Conservation (phyloP, 2,329 filamentous ascomycete genomes). For the Ceratocystiopsis minuta region DNA sequence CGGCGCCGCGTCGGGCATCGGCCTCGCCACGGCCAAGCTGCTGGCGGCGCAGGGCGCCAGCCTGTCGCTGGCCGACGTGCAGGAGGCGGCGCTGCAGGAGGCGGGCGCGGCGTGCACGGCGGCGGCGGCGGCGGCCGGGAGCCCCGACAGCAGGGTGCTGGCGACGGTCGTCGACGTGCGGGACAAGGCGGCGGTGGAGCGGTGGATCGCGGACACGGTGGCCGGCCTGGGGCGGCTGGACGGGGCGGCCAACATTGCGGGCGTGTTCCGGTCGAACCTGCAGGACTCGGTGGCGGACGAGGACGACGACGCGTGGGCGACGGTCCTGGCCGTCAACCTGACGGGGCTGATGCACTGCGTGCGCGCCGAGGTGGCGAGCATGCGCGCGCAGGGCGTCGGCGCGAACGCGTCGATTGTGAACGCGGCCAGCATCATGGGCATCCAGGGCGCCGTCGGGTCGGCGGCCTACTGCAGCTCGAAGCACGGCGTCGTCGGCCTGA, state of each 20-base stretch:
- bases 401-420: conserved; percentile 8
- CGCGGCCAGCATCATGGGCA: conserved; percentile 6
- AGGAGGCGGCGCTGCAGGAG: conserved; percentile 15
- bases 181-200: conserved; percentile 23
- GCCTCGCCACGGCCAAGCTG: conserved; percentile 24
- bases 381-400: conserved; percentile 1
- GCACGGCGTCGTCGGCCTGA: conserved; percentile 21
- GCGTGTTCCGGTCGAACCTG: conserved; percentile 25
- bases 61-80: conserved; percentile 27
- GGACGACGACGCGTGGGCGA: conserved; percentile 30
- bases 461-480: conserved; percentile 22
- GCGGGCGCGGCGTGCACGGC: neutral
- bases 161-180: conserved; percentile 4
- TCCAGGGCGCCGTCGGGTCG: conserved; percentile 16
- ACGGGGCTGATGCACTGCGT: conserved; percentile 34
- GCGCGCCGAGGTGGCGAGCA: conserved; percentile 15
- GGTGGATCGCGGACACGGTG: conserved; percentile 29
- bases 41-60: conserved; percentile 23
- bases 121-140: conserved; percentile 1
- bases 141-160: conserved; percentile 1
- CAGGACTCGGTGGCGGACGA: conserved; percentile 22
- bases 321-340: conserved; percentile 28
- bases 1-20: conserved; percentile 24
- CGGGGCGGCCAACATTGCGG: conserved; percentile 37
- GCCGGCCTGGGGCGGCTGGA: conserved; percentile 32